Evolutionary conservation across 129 eudicot genomes (phyloP), one percentile per base, ranked within the genome.

Genomic region (Kitagawia praeruptora): DNA sequence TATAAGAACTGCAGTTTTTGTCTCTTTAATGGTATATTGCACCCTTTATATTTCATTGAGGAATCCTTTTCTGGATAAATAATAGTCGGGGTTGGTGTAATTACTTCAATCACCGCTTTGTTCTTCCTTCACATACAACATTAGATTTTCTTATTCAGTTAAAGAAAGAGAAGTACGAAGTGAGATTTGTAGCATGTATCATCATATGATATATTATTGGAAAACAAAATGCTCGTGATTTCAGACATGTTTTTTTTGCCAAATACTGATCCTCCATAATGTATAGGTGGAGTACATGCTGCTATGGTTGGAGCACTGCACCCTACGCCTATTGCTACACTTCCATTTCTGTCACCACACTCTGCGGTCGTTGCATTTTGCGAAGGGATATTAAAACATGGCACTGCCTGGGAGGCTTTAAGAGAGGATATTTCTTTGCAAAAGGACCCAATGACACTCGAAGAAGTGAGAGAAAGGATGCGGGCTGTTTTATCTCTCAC

Each of bases 251-350:
- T 74, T 54, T 54, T 38, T 13, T 42, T 42, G 45, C 8, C 41
- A 12, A 54, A 78, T 28, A 42, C 16, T 67, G n/a, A 25, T 61
- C 5, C 28, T 75, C 13, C 45, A 42, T 78, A 58, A 37, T 67
- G 56, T 79, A 37, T 79, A 92, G 98, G 98, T 10, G 98, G 98
- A 86, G 98, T 95, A 74, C 98, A 95, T 78, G 98, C 98, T 23
- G 96, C 98, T 28, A 94, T 94, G 98, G 98, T 94, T 79, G 98
- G 98, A 82, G 85, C 98, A 4, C 80, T 95, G 78, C 96, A 95
- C 83, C 97, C 98, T 14, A 88, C 96, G 37, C 97, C 96, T 0
- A 82, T 95, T 76, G 98, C 98, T 44, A 95, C 97, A 25, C 87
- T 94, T 42, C 98, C 98, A 4, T 94, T 94, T 86, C 86, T 94